phyloP scores from a whole-genome alignment of 352 stramenopile species.

The Phytophthora tentaculata region DNA sequence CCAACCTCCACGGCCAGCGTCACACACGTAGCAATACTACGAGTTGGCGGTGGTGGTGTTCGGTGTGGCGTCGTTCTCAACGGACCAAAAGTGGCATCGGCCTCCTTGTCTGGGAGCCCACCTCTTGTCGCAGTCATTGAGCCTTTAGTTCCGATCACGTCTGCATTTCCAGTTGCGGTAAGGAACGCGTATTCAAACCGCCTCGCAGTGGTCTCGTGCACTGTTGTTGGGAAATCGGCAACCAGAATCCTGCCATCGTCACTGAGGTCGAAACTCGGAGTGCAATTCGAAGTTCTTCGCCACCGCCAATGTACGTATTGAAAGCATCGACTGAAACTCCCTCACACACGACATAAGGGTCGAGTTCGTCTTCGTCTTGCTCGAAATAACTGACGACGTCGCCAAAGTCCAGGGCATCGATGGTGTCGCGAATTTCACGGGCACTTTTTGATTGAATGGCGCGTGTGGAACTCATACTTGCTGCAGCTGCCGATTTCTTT shows the following conservation, averaged over 20 bases:
- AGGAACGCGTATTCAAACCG: not conserved
- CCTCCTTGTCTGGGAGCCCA: not conserved
- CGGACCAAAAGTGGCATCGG: not conserved
- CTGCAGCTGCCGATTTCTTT: not conserved
- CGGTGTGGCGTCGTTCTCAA: not conserved
- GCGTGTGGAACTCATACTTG: not conserved
- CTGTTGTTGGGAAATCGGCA: slow-evolving; percentile 4
- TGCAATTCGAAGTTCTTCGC: not conserved
- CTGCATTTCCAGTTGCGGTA: not conserved
- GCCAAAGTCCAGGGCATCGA: not conserved
- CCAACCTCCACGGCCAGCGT: slow-evolving; percentile 4
- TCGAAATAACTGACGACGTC: slow-evolving; percentile 1
- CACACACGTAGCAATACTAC: slow-evolving; percentile 11
- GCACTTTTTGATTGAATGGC: not conserved
- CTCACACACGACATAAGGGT: slow-evolving; percentile 8
- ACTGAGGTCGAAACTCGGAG: slow-evolving; percentile 4
- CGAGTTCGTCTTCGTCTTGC: slow-evolving; percentile 2
- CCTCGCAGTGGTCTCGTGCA: not conserved
- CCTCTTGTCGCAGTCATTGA: slow-evolving; percentile 2
- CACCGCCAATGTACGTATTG: not conserved
- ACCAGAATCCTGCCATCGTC: slow-evolving; percentile 2
- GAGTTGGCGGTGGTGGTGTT: slow-evolving; percentile 9
- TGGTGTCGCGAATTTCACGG: not conserved
- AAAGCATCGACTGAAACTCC: slow-evolving; percentile 4
- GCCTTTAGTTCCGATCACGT: not conserved